phyloP scores from a whole-genome alignment of 177 flowering plant species.

The Telopea speciosissima region DNA sequence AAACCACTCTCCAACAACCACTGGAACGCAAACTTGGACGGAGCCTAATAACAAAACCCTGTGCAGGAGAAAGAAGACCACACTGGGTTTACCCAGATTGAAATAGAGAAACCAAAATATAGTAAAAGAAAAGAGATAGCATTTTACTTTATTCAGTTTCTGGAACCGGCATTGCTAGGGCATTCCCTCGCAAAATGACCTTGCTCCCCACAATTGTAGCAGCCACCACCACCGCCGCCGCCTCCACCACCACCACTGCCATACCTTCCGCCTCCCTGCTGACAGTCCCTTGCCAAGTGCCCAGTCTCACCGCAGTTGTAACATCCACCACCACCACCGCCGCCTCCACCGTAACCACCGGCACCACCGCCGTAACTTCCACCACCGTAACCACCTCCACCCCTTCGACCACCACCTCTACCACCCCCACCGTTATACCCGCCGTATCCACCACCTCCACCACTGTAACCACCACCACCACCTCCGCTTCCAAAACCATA shows the following conservation, averaged over 20 bases:
- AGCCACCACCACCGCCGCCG: too few species aligned
- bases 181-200: constrained; percentile 64
- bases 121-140: too few species aligned
- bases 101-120: too few species aligned
- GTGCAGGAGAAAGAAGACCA: too few species aligned
- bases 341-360: constrained; percentile 12
- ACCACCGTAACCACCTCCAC: constrained; percentile 18
- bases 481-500: constrained; percentile 13
- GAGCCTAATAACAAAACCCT: too few species aligned
- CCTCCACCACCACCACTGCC: too few species aligned
- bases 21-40: too few species aligned
- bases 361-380: constrained; percentile 20
- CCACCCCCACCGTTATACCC: constrained; percentile 19
- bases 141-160: not conserved
- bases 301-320: constrained; percentile 32
- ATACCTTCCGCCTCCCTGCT: too few species aligned
- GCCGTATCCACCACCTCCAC: constrained; percentile 19
- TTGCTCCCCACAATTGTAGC: too few species aligned
- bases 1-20: too few species aligned
- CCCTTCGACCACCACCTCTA: constrained; percentile 18
- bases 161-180: constrained; percentile 17
- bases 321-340: constrained; percentile 25
- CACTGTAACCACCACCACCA: constrained; percentile 17
- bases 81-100: too few species aligned
- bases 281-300: too few species aligned